phyloP scores from a whole-genome alignment of 106 monocot species.

The Acorus gramineus region DNA sequence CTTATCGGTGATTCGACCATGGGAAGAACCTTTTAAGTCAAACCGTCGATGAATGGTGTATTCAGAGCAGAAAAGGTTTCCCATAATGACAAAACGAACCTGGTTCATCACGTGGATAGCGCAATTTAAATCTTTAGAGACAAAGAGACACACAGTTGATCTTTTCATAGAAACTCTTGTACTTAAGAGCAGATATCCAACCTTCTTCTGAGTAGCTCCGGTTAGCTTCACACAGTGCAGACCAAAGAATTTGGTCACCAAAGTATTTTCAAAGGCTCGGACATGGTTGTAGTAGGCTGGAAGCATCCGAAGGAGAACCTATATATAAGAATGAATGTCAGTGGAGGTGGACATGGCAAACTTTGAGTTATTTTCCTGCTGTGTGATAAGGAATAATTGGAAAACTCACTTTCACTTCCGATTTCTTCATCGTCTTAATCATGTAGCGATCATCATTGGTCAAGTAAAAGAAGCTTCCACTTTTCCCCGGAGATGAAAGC shows the following conservation, averaged over 20 bases:
- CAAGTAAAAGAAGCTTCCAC: constrained; percentile 69
- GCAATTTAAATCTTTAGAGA: too few relatives aligned
- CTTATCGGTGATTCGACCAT: constrained; percentile 32
- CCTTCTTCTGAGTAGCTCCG: constrained; percentile 58
- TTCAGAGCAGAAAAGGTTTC: constrained; percentile 30
- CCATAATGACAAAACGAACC: constrained; percentile 39
- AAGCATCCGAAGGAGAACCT: constrained; percentile 74
- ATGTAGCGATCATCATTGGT: constrained; percentile 64
- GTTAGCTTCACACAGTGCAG: constrained; percentile 63
- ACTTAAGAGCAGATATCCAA: constrained; percentile 2
- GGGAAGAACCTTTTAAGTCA: constrained; percentile 28
- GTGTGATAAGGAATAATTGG: background rate
- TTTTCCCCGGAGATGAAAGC: constrained; percentile 68
- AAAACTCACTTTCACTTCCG: constrained; percentile 61
- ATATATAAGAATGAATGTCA: background rate
- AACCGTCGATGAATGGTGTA: constrained; percentile 26
- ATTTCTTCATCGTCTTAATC: constrained; percentile 66
- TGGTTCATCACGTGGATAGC: background rate
- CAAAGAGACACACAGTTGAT: too few relatives aligned
- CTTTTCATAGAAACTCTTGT: too few relatives aligned
- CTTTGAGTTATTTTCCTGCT: too few relatives aligned
- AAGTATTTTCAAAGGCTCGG: constrained; percentile 47
- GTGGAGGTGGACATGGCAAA: too few relatives aligned
- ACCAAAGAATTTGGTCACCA: constrained; percentile 61
- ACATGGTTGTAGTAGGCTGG: constrained; percentile 71